Evolutionary conservation across 768 basidiomycete genomes (phyloP).

Genomic region (Leucocoprinus birnbaumii): DNA sequence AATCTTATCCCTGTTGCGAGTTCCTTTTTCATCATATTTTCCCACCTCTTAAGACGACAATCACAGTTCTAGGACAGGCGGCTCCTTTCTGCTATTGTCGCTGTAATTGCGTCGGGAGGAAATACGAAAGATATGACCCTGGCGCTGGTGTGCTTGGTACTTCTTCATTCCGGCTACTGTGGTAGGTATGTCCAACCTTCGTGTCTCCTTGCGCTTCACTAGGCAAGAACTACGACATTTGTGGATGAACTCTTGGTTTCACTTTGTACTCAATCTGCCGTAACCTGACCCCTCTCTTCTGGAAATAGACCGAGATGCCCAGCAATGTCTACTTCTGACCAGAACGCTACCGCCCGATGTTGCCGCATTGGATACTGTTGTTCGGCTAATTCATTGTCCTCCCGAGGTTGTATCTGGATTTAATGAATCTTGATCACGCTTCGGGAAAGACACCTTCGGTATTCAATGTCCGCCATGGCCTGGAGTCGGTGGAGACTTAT

Average conservation of each 20-base stretch:
- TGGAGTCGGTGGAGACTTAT: slow-evolving; percentile 5
- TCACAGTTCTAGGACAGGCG: background rate
- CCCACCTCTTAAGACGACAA: slow-evolving; percentile 2
- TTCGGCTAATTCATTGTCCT: background rate
- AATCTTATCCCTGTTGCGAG: slow-evolving; percentile 1
- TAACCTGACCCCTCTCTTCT: background rate
- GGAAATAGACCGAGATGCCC: background rate
- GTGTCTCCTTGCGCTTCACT: too few species aligned
- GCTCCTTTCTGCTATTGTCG: too few species aligned
- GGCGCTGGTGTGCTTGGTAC: too few species aligned
- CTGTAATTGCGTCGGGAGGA: too few species aligned
- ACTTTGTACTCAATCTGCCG: background rate
- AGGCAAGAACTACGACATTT: background rate
- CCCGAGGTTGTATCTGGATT: background rate
- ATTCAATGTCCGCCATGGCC: background rate
- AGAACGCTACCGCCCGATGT: too few species aligned
- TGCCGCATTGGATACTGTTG: too few species aligned
- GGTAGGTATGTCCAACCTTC: background rate
- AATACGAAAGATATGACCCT: too few species aligned
- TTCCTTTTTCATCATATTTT: slow-evolving; percentile 5
- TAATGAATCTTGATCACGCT: background rate
- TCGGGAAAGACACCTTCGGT: background rate
- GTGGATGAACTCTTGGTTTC: background rate
- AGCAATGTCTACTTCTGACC: too few species aligned
- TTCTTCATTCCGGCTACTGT: too few species aligned